Base-by-base conservation (phyloP, 116 monocot species). In the Trichopus zeylanicus region DNA sequence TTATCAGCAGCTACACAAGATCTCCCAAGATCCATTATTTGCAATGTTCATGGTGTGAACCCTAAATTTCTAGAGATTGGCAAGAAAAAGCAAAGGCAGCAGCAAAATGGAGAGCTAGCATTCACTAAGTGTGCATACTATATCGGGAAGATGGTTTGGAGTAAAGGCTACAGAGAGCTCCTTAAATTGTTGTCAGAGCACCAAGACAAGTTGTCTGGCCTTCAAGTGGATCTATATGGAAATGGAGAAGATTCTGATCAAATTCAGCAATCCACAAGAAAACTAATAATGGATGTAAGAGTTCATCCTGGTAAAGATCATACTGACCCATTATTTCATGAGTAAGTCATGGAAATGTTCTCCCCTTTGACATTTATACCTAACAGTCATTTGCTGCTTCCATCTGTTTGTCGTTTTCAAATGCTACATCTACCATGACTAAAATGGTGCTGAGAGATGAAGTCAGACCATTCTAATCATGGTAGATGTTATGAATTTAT, bases 21-120 rank as follows among this genome's bases (percentile, higher is more conserved):
- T 54, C 62, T 95, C 13, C 83, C 86, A 30, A 81, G 95, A 79
- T 95, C 95, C 6, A 49, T 95, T 11, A 64, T 95, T 15, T 95
- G 90, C 59, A 95, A 90, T 64, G 95, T 95, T 46, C 95, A 95
- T 56, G 95, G 95, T 67, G 90, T 90, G 12, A 95, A 95, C 63
- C 95, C 95, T 33, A 90, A 66, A 67, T 95, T 95, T 72, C 73
- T 95, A 21, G 74, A 76, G 37, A 67, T 90, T 61, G 95, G 95
- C 8, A 84, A 75, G 56, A 24, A 31, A 31, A 90, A 77, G 54
- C 72, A 74, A 30, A 61, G 58, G n/a, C 73, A 69, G 31, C 53
- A 59, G 38, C 66, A 76, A 19, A 29, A 52, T 46, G 80, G 64
- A 35, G 70, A 80, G 15, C 26, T 19, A 37, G 39, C 66, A 3